Conservation (phyloP, 495 filamentous ascomycete genomes). For the Penicillium robsamsonii region DNA sequence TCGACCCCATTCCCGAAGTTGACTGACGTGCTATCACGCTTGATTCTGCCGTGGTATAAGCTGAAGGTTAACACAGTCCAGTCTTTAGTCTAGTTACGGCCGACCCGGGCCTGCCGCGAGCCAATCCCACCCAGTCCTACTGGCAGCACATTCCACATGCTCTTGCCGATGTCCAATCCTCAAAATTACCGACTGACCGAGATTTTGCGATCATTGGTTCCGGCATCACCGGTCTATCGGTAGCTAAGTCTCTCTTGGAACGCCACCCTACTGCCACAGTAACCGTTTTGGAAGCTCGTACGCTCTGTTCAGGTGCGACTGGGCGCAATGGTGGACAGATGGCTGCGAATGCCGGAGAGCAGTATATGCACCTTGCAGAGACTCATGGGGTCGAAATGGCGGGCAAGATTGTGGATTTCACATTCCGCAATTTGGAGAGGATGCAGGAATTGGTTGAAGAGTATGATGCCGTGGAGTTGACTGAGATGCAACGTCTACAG, state of each 20-base stretch:
- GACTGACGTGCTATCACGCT: neutral
- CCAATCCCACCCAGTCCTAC: conserved; percentile 63
- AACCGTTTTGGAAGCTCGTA: conserved; percentile 63
- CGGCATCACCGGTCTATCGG: conserved; percentile 63
- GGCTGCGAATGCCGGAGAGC: conserved; percentile 36
- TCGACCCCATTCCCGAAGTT: neutral
- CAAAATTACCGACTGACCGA: conserved; percentile 42
- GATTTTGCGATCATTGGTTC: conserved; percentile 67
- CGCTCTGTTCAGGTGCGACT: conserved; percentile 79
- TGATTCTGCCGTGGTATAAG: neutral
- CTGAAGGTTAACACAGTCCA: conserved; percentile 2
- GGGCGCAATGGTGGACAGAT: conserved; percentile 53
- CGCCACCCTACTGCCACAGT: conserved; percentile 23
- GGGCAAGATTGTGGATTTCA: conserved; percentile 32
- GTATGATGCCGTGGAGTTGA: conserved; percentile 26
- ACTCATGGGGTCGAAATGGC: conserved; percentile 26
- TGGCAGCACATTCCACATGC: conserved; percentile 66
- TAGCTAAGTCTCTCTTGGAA: conserved; percentile 57
- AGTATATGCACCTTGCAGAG: conserved; percentile 27
- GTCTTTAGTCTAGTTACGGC: conserved; percentile 24
- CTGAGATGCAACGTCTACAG: conserved; percentile 26
- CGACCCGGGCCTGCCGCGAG: conserved; percentile 45
- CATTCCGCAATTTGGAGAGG: conserved; percentile 27
- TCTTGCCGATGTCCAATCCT: conserved; percentile 52
- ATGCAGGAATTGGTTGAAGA: conserved; percentile 29